These are phyloP conservation scores for Penicillium brasilianum DNA, from an alignment of 2,329 filamentous ascomycete genomes.

Conservation along the genomic window DNA sequence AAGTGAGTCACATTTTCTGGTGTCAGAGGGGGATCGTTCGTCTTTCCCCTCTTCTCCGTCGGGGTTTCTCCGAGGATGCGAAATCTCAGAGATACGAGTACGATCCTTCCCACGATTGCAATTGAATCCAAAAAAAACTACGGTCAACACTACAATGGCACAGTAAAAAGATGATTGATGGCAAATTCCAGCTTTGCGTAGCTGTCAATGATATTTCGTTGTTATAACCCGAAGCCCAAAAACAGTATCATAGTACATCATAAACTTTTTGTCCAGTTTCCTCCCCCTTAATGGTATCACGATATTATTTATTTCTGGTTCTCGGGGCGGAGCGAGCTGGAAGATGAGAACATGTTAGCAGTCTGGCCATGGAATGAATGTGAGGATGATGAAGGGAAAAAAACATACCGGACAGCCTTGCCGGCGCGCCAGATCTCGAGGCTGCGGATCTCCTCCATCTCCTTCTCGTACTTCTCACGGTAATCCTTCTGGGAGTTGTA, in stretches of 20 bases:
- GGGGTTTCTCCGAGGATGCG: slow-evolving; percentile 5
- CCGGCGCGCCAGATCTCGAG: slow-evolving; percentile 99
- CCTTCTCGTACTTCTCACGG: slow-evolving; percentile 94
- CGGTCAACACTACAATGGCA: neutral
- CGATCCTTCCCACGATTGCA: too few relatives aligned
- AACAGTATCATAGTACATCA: slow-evolving; percentile 43
- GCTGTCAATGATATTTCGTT: slow-evolving; percentile 11
- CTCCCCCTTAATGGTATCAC: slow-evolving; percentile 31
- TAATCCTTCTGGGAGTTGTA: slow-evolving; percentile 97
- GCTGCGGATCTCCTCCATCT: slow-evolving; percentile 98
- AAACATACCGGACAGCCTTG: slow-evolving; percentile 84
- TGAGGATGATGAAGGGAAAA: neutral
- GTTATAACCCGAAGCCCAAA: slow-evolving; percentile 27
- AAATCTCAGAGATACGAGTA: neutral
- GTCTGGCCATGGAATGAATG: neutral
- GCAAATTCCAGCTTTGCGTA: slow-evolving; percentile 1
- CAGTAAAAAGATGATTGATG: neutral
- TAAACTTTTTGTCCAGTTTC: slow-evolving; percentile 39
- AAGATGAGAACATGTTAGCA: slow-evolving; percentile 18
- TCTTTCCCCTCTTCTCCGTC: neutral
- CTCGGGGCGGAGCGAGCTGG: slow-evolving; percentile 77
- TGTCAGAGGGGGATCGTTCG: neutral
- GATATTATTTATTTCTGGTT: slow-evolving; percentile 71
- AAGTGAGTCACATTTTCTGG: neutral
- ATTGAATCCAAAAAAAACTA: too few relatives aligned